These are phyloP conservation scores for Xylaria curta DNA, from an alignment of 495 filamentous ascomycete genomes.

Conservation along the genomic window DNA sequence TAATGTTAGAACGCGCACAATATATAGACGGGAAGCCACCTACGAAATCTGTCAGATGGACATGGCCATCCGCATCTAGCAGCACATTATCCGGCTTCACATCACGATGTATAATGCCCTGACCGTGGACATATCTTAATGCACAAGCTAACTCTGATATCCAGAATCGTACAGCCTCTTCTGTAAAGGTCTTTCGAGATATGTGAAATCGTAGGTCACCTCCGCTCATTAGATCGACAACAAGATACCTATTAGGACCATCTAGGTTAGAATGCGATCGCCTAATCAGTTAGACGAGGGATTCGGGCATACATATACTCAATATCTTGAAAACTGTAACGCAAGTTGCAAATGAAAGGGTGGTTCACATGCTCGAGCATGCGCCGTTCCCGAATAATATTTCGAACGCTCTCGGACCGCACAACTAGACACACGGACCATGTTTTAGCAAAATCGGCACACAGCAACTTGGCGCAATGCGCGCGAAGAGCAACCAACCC, in stretches of 20 bases:
- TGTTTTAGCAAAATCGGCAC: conserved; percentile 33
- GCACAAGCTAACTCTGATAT: conserved; percentile 93
- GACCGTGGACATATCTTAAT: conserved; percentile 85
- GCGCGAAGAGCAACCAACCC: conserved; percentile 60
- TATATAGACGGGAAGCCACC: conserved; percentile 39
- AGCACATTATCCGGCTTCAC: conserved; percentile 97
- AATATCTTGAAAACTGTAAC: conserved; percentile 98
- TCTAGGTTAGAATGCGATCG: conserved; percentile 29
- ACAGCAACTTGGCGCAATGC: conserved; percentile 8
- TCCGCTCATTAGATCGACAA: conserved; percentile 98
- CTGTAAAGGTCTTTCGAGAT: conserved; percentile 95
- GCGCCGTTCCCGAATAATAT: conserved; percentile 94
- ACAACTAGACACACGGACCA: conserved; percentile 67
- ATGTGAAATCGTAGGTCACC: conserved; percentile 98
- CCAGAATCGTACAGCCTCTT: conserved; percentile 97
- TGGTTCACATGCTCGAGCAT: conserved; percentile 99
- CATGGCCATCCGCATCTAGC: conserved; percentile 91
- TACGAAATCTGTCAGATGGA: conserved; percentile 98
- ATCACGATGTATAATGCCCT: conserved; percentile 94
- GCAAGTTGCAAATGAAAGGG: conserved; percentile 96
- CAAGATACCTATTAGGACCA: conserved; percentile 76
- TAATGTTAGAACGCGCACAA: conserved; percentile 18
- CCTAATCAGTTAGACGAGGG: background rate
- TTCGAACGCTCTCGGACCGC: conserved; percentile 94
- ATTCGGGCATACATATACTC: conserved; percentile 85